These are phyloP conservation scores for Microdochium bolleyi DNA, from an alignment of 2,329 filamentous ascomycete genomes.

Conservation along the genomic window DNA sequence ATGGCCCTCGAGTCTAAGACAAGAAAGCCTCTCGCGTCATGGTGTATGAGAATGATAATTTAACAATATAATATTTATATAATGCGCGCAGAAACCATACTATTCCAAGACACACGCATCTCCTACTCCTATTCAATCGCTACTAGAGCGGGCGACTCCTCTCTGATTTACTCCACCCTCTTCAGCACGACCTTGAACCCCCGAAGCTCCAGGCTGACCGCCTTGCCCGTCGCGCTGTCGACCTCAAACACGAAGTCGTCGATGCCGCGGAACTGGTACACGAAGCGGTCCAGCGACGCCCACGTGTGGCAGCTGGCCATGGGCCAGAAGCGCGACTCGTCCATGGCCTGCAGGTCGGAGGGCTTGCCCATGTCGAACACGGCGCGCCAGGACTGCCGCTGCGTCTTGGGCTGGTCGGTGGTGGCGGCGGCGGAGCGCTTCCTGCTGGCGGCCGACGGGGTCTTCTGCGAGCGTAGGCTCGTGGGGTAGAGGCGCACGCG, in stretches of 20 bases:
- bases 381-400: slow-evolving; percentile 12
- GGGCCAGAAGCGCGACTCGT: slow-evolving; percentile 13
- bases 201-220: slow-evolving; percentile 9
- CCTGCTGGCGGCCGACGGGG: not conserved
- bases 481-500: slow-evolving; percentile 16
- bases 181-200: slow-evolving; percentile 9
- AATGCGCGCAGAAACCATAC: too few relatives aligned
- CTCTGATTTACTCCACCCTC: slow-evolving; percentile 3
- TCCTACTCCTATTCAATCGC: too few relatives aligned
- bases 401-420: not conserved
- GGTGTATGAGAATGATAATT: too few relatives aligned
- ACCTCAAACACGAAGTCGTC: slow-evolving; percentile 15
- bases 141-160: too few relatives aligned
- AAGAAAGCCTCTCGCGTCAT: too few relatives aligned
- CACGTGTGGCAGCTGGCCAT: slow-evolving; percentile 14
- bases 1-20: too few relatives aligned
- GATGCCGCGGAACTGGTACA: slow-evolving; percentile 16
- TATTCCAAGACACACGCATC: too few relatives aligned
- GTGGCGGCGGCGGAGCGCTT: not conserved
- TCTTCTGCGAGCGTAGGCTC: slow-evolving; percentile 6
- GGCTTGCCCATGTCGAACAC: slow-evolving; percentile 10
- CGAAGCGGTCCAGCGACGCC: slow-evolving; percentile 15
- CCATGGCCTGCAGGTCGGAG: slow-evolving; percentile 10
- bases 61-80: too few relatives aligned
- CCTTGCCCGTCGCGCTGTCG: slow-evolving; percentile 4